Conservation (phyloP, 352 stramenopile species). For the Aphanomyces euteiches region DNA sequence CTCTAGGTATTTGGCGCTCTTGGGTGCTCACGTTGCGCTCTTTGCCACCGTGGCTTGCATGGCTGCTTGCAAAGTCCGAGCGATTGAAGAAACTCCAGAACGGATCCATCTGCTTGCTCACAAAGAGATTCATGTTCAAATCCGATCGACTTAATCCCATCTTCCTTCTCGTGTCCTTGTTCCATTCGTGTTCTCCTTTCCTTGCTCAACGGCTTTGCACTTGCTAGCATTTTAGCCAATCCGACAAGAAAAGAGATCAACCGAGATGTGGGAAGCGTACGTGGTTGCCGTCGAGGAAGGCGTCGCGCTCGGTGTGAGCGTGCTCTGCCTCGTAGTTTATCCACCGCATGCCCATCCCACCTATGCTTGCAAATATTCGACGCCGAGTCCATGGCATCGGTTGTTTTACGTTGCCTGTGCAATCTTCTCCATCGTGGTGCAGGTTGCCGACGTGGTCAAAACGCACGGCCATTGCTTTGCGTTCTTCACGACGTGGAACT, state of each 20-base stretch:
- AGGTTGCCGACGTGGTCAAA: slow-evolving; percentile 58
- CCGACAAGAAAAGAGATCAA: no score
- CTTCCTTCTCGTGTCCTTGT: no score
- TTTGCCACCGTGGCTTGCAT: slow-evolving; percentile 5
- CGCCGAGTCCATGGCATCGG: neutral
- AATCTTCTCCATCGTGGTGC: slow-evolving; percentile 54
- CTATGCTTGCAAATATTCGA: neutral
- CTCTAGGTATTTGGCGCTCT: neutral
- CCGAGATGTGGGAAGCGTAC: slow-evolving; percentile 18
- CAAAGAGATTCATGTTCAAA: no score
- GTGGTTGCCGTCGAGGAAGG: slow-evolving; percentile 13
- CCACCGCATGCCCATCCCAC: neutral
- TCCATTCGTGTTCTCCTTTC: no score
- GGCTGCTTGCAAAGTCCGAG: slow-evolving; percentile 16
- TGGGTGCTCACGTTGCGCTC: neutral
- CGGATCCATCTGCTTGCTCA: slow-evolving; percentile 11
- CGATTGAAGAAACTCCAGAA: slow-evolving; percentile 18
- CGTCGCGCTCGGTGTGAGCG: neutral
- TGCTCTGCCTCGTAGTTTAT: neutral
- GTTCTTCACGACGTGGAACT: slow-evolving; percentile 88
- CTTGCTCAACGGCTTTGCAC: no score
- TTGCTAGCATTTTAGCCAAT: no score
- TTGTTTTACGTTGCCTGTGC: slow-evolving; percentile 14
- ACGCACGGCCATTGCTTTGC: slow-evolving; percentile 46
- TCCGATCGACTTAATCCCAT: no score